These are phyloP conservation scores for Agrocybe praecox DNA, from an alignment of 768 basidiomycete genomes.

Conservation along the genomic window DNA sequence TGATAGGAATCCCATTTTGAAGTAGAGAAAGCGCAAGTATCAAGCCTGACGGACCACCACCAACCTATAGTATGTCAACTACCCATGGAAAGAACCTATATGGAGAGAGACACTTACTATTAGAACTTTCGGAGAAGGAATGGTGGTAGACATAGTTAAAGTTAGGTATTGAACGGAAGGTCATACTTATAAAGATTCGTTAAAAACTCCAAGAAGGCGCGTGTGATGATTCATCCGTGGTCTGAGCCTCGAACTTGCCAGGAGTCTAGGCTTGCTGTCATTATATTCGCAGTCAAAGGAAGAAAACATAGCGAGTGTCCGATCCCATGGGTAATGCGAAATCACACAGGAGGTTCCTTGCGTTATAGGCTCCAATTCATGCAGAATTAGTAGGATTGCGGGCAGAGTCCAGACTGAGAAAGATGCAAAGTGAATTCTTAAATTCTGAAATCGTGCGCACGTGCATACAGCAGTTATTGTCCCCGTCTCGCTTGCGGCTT, in stretches of 20 bases:
- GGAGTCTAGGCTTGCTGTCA: background rate
- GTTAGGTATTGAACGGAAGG: background rate
- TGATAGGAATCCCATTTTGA: slow-evolving; percentile 47
- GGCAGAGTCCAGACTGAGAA: too few species aligned
- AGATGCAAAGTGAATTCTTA: too few species aligned
- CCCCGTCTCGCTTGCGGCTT: too few species aligned
- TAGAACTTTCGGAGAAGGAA: slow-evolving; percentile 20
- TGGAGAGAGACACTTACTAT: slow-evolving; percentile 17
- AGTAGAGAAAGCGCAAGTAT: slow-evolving; percentile 43
- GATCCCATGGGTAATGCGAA: background rate
- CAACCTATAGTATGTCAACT: slow-evolving; percentile 34
- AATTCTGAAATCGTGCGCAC: too few species aligned
- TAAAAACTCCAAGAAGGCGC: background rate
- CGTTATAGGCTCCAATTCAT: background rate
- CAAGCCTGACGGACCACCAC: slow-evolving; percentile 49
- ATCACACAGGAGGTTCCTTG: background rate
- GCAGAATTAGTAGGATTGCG: too few species aligned
- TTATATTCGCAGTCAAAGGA: background rate
- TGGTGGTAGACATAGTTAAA: background rate
- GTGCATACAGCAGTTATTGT: too few species aligned
- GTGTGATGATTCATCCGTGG: background rate
- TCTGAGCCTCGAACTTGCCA: background rate
- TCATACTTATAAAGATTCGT: background rate
- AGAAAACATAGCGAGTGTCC: background rate
- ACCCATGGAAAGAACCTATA: background rate